Conservation (phyloP, 768 basidiomycete species). For the Tricholoma flavovirens region DNA sequence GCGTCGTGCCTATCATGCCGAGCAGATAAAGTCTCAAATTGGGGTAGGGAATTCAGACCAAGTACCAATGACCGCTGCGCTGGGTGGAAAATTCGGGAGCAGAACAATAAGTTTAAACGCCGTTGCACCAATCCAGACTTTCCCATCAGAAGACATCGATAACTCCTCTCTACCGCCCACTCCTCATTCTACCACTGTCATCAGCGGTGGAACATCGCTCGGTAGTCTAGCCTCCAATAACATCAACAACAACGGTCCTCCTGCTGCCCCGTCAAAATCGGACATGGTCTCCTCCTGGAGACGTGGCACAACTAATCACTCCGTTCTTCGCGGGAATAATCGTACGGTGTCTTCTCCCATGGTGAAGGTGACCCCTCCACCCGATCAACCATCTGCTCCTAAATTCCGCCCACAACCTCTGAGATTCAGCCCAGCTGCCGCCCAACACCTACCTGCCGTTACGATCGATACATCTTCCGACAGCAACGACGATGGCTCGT, state of each 20-base stretch:
- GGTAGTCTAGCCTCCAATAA: conserved; percentile 46
- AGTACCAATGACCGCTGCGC: conserved; percentile 75
- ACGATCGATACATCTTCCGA: conserved; percentile 48
- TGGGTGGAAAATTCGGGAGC: conserved; percentile 72
- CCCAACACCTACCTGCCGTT: conserved; percentile 49
- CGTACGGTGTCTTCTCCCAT: conserved; percentile 58
- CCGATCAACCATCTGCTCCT: conserved; percentile 52
- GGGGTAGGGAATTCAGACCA: conserved; percentile 50
- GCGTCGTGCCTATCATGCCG: conserved; percentile 66
- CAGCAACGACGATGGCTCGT: conserved; percentile 52
- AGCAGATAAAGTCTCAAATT: conserved; percentile 58
- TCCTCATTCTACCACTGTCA: conserved; percentile 58
- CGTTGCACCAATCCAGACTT: conserved; percentile 25
- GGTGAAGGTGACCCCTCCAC: conserved; percentile 71
- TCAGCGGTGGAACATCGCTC: conserved; percentile 69
- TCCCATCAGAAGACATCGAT: conserved; percentile 34
- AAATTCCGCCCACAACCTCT: conserved; percentile 62
- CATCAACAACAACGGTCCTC: conserved; percentile 19
- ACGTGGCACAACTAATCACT: conserved; percentile 67
- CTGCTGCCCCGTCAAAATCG: conserved; percentile 63
- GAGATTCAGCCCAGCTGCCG: conserved; percentile 49
- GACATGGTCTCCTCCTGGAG: conserved; percentile 79
- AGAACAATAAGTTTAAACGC: conserved; percentile 45
- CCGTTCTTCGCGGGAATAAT: conserved; percentile 57
- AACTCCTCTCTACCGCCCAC: conserved; percentile 46